Conservation (phyloP, 148 eudicot genomes). For the Silene latifolia region DNA sequence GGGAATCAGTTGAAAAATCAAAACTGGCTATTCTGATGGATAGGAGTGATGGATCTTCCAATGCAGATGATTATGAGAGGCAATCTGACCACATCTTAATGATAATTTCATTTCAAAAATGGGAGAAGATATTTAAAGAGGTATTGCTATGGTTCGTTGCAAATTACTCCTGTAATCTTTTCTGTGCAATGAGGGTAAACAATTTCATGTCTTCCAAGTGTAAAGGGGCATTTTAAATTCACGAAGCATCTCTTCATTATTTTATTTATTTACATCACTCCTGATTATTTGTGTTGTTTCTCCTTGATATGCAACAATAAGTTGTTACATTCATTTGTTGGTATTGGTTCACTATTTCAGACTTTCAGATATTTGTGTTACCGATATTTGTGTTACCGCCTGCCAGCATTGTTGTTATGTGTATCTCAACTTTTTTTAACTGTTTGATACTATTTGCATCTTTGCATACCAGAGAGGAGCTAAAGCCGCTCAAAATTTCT, state of each 20-base stretch:
- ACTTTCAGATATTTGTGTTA: neutral
- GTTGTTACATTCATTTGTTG: neutral
- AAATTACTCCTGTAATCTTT: neutral
- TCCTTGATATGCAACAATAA: neutral
- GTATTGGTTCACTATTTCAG: neutral
- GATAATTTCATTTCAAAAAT: conserved; percentile 83
- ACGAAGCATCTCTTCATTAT: neutral
- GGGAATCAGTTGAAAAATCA: conserved; percentile 72
- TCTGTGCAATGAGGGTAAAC: neutral
- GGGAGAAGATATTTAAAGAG: conserved; percentile 73
- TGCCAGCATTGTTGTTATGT: conserved; percentile 3
- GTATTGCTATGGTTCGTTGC: conserved; percentile 31
- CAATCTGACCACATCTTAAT: conserved; percentile 90
- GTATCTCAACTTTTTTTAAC: neutral
- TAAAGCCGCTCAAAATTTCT: conserved; percentile 76
- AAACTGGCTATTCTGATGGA: conserved; percentile 71
- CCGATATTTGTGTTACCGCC: neutral
- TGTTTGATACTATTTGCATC: conserved; percentile 14
- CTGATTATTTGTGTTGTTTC: neutral
- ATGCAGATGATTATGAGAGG: conserved; percentile 40
- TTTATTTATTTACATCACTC: neutral
- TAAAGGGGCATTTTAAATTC: neutral
- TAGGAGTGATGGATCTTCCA: conserved; percentile 47
- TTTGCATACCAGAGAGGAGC: conserved; percentile 59
- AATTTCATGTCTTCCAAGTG: neutral